Conservation (phyloP, 192 early-diverging fungal species). For the Backusella parvicylindrica region DNA sequence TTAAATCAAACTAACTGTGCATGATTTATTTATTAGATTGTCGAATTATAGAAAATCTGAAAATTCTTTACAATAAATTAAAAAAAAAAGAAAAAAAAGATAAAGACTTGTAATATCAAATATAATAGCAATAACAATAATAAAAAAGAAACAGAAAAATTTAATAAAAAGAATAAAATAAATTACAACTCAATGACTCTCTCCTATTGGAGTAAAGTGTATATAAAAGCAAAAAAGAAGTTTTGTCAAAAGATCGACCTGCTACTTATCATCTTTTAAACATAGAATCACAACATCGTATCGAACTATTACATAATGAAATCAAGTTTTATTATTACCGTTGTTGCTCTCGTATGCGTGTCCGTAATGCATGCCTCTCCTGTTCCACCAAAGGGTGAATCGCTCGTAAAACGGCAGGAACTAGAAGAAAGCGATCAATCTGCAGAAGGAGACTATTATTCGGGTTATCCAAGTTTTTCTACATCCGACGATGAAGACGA, state of each 20-base stretch:
- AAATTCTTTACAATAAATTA: not conserved
- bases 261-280: not conserved
- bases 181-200: not conserved
- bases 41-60: not conserved
- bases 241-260: not conserved
- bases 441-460: not conserved
- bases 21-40: not conserved
- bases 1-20: not conserved
- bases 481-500: not conserved
- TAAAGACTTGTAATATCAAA: not conserved
- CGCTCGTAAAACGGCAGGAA: not conserved
- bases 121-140: not conserved
- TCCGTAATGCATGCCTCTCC: not conserved
- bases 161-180: not conserved
- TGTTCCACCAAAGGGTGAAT: not conserved
- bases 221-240: not conserved
- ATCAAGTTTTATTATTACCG: not conserved
- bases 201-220: not conserved
- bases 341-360: not conserved
- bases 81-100: not conserved
- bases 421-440: not conserved
- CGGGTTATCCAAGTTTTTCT: not conserved
- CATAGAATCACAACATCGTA: not conserved
- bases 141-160: not conserved
- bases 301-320: not conserved